Evolutionary conservation across 768 basidiomycete species (phyloP), one percentile per base, ranked within the genome.

Genomic region (Tephrocybe sp.): DNA sequence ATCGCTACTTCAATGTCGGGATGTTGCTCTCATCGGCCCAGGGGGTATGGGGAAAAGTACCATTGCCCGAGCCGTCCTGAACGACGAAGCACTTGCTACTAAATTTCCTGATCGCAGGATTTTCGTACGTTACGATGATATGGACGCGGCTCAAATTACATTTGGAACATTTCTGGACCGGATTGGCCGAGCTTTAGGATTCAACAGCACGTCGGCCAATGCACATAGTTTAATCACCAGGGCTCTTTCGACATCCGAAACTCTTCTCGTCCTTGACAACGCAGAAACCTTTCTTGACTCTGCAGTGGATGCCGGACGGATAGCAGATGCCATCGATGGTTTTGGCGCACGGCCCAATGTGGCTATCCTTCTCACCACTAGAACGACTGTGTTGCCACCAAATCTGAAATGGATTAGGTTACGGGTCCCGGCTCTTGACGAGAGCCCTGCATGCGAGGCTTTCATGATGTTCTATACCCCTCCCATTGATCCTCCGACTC

Each of bases 211-310:
- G 8, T 27, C 25, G 21, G 21, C 21, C 13, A 47, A 35, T 15
- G 19, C 39, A 3, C 18, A n/a, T 8, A 35, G 34, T 28, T 18
- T 16, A 6, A 34, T 47, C 12, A 34, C 38, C 13, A 40, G 21
- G 22, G 27, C 46, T 1, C 32, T 42, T 30, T 47, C 22, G 13
- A 21, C 31, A 25, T 41, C 44, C 2, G 21, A 52, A 9, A 40
- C 24, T 8, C 52, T 57, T 7, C 45, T 56, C 27, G 37, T 53
- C 3, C 52, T 57, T 12, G 56, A 57, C 32, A 57, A 57, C 34
- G 55, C 51, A 1, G 55, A 56, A 24, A 56, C 43, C 3, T 56
- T 56, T 40, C 21, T 53, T 15, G 55, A 56, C 30, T 51, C 51
- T 11, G 51, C 34, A 5, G 12, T 12, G 3, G 55, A 56, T 53